Evolutionary conservation across 2,329 filamentous ascomycete species (phyloP).

Genomic region (Sordariomycetes sp.): DNA sequence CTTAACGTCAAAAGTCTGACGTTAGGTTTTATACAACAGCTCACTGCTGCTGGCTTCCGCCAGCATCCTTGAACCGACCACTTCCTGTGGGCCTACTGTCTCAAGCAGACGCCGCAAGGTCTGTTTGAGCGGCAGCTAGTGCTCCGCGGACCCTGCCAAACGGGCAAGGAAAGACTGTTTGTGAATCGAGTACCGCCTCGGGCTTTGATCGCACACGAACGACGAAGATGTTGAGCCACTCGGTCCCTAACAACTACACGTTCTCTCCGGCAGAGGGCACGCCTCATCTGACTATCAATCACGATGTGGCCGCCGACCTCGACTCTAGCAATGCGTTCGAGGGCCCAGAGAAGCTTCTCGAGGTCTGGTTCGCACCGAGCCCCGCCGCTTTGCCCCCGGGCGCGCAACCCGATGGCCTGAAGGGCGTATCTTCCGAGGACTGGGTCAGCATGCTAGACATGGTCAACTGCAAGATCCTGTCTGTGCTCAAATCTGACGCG

Average conservation of each 20-base stretch:
- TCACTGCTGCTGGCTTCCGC: constrained; percentile 76
- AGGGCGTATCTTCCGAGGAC: constrained; percentile 70
- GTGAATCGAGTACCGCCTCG: background rate
- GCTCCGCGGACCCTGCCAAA: constrained; percentile 64
- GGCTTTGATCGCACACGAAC: constrained; percentile 4
- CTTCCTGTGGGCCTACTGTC: constrained; percentile 92
- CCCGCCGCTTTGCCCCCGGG: constrained; percentile 62
- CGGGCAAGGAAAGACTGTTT: constrained; percentile 17
- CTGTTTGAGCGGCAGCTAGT: constrained; percentile 97
- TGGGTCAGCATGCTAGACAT: constrained; percentile 98
- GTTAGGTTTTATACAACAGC: constrained; percentile 33
- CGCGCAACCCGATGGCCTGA: constrained; percentile 68
- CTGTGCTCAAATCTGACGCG: constrained; percentile 83
- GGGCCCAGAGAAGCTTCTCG: constrained; percentile 93
- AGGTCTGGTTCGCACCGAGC: constrained; percentile 94
- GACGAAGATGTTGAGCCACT: constrained; percentile 65
- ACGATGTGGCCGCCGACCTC: constrained; percentile 83
- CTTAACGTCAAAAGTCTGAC: constrained; percentile 73
- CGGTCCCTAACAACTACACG: constrained; percentile 72
- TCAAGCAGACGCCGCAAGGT: constrained; percentile 88
- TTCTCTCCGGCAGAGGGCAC: constrained; percentile 75
- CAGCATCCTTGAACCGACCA: constrained; percentile 58
- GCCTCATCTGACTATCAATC: constrained; percentile 92
- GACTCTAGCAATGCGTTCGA: constrained; percentile 97
- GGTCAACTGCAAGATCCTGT: constrained; percentile 97